Evolutionary conservation across 2,329 filamentous ascomycete genomes (phyloP).

Genomic region (Xylariaceae sp.): DNA sequence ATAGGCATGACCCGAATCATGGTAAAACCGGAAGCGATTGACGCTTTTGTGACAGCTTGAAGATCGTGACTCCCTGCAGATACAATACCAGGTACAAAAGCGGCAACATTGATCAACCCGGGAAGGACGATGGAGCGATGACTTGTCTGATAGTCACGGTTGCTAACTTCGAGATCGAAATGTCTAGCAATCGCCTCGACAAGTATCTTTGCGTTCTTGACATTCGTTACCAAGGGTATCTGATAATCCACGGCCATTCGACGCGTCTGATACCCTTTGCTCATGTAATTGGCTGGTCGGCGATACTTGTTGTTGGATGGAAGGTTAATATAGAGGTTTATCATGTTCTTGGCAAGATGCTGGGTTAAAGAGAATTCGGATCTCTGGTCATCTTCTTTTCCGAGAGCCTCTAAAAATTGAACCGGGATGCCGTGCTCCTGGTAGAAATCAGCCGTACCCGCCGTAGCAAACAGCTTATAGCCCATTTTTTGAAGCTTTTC

Average conservation of each 20-base stretch:
- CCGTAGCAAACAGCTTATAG: constrained; percentile 94
- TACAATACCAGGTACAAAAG: constrained; percentile 77
- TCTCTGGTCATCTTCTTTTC: constrained; percentile 79
- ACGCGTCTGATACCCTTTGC: constrained; percentile 93
- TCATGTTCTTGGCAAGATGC: constrained; percentile 96
- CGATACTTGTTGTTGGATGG: constrained; percentile 98
- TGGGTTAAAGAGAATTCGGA: constrained; percentile 97
- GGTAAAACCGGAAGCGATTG: constrained; percentile 75
- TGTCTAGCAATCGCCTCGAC: constrained; percentile 92
- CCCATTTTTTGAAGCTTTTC: constrained; percentile 87
- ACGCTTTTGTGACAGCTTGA: constrained; percentile 72
- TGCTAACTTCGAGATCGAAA: constrained; percentile 81
- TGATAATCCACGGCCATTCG: constrained; percentile 98
- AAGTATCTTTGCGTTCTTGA: constrained; percentile 98
- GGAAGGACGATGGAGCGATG: constrained; percentile 76
- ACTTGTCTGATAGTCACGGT: constrained; percentile 91
- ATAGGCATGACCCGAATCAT: constrained; percentile 83
- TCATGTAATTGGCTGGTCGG: constrained; percentile 97
- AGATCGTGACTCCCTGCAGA: constrained; percentile 70
- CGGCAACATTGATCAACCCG: constrained; percentile 78
- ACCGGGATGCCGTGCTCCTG: constrained; percentile 91
- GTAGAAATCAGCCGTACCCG: constrained; percentile 95
- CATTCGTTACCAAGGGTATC: constrained; percentile 95
- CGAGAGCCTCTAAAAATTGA: constrained; percentile 90
- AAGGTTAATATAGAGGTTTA: constrained; percentile 98